A percentile compares a stretch with the other conserved stretches of the same genome.
Conservation (phyloP, 495 filamentous ascomycete genomes). For the Trichoderma asperelloides region DNA sequence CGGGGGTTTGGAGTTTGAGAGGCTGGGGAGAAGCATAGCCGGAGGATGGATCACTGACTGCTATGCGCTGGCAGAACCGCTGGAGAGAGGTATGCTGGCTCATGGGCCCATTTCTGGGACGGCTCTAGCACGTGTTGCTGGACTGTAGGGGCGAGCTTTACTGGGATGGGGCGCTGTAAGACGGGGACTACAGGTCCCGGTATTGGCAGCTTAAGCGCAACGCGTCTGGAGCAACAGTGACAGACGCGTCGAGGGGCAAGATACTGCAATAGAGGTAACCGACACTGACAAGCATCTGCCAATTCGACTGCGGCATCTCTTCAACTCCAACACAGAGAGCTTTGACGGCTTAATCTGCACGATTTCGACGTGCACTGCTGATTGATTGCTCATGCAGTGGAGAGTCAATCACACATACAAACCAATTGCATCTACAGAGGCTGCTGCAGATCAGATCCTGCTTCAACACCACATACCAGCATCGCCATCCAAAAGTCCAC, state of each 20-base stretch:
- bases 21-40: background rate
- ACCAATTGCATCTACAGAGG: background rate
- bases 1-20: background rate
- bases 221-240: background rate
- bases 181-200: background rate
- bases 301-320: background rate
- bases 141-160: background rate
- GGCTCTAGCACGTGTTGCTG: background rate
- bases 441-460: background rate
- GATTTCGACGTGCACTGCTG: background rate
- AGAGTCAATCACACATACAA: background rate
- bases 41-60: background rate
- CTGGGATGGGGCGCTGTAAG: background rate
- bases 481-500: background rate
- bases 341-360: background rate
- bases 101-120: background rate
- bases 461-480: background rate
- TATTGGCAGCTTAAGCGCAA: background rate
- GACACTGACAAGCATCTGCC: background rate
- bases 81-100: too few species aligned
- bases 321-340: background rate
- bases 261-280: background rate
- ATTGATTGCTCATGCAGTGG: background rate
- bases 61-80: background rate
- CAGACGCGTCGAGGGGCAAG: conserved; percentile 11